phyloP scores from a whole-genome alignment of 164 flowering plant genomes.

The Liriodendron chinense region DNA sequence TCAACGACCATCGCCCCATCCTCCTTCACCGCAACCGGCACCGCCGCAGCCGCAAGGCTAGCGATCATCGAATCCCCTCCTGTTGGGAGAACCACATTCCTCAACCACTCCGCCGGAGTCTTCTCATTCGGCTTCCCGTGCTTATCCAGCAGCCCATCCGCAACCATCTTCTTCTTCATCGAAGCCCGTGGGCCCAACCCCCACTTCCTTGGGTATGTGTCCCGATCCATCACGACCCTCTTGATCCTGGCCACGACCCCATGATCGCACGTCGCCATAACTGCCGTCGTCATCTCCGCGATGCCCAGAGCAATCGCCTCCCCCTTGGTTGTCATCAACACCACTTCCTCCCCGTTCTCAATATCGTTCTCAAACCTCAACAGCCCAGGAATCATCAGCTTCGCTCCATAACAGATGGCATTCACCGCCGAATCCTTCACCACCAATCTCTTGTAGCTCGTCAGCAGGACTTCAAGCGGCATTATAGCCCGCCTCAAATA shows the following conservation, averaged over 20 bases:
- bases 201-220: conserved; percentile 82
- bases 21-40: conserved; percentile 13
- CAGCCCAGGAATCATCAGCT: conserved; percentile 74
- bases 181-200: conserved; percentile 76
- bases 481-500: conserved; percentile 65
- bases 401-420: conserved; percentile 83
- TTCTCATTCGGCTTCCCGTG: conserved; percentile 72
- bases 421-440: conserved; percentile 82
- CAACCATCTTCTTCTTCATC: conserved; percentile 68
- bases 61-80: conserved; percentile 71
- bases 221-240: conserved; percentile 85
- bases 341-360: conserved; percentile 71
- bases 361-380: conserved; percentile 77
- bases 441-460: conserved; percentile 74
- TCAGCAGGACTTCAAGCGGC: conserved; percentile 68
- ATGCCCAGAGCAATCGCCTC: conserved; percentile 82
- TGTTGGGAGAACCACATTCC: conserved; percentile 59
- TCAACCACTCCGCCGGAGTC: conserved; percentile 65
- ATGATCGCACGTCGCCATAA: conserved; percentile 83
- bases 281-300: conserved; percentile 82
- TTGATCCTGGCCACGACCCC: conserved; percentile 77
- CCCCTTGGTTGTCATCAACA: conserved; percentile 77
- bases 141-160: conserved; percentile 61
- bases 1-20: conserved; percentile 2
- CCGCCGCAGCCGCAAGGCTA: conserved; percentile 47